phyloP scores from a whole-genome alignment of 2,329 filamentous ascomycete genomes.

The Colletotrichum viniferum region DNA sequence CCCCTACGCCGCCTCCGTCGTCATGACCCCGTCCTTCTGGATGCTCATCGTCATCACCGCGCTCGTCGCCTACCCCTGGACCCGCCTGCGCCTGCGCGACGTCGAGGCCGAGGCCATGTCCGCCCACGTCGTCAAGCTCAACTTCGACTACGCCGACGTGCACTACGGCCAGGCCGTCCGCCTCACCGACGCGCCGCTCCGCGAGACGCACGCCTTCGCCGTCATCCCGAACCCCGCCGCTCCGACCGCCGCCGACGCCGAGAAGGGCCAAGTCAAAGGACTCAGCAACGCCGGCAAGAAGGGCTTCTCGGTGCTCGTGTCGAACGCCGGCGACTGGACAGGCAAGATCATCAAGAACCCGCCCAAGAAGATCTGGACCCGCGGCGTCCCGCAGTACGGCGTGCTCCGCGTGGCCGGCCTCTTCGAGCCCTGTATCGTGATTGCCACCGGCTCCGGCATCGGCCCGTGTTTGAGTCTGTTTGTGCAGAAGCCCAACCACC shows the following conservation, averaged over 20 bases:
- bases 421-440: conserved; percentile 68
- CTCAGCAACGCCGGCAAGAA: conserved; percentile 39
- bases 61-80: conserved; percentile 75
- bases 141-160: conserved; percentile 68
- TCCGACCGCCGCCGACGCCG: background rate
- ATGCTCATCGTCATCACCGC: conserved; percentile 67
- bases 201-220: conserved; percentile 79
- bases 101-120: conserved; percentile 73
- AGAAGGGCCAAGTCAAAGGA: background rate
- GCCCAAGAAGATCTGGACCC: conserved; percentile 68
- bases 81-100: conserved; percentile 69
- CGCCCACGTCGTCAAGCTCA: conserved; percentile 72
- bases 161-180: conserved; percentile 62
- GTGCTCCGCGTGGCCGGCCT: conserved; percentile 71
- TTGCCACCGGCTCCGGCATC: conserved; percentile 76
- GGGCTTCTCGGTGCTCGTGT: conserved; percentile 72
- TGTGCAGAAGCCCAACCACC: conserved; percentile 45
- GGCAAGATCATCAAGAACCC: conserved; percentile 63
- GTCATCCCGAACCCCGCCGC: conserved; percentile 65
- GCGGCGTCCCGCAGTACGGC: conserved; percentile 69
- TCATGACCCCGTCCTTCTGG: conserved; percentile 62
- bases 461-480: conserved; percentile 66
- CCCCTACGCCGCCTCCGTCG: conserved; percentile 39
- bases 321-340: conserved; percentile 80
- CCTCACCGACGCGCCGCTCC: conserved; percentile 65